Evolutionary conservation across 1,139 yeast genomes (phyloP).

Genomic region (Protomyces gravidus): DNA sequence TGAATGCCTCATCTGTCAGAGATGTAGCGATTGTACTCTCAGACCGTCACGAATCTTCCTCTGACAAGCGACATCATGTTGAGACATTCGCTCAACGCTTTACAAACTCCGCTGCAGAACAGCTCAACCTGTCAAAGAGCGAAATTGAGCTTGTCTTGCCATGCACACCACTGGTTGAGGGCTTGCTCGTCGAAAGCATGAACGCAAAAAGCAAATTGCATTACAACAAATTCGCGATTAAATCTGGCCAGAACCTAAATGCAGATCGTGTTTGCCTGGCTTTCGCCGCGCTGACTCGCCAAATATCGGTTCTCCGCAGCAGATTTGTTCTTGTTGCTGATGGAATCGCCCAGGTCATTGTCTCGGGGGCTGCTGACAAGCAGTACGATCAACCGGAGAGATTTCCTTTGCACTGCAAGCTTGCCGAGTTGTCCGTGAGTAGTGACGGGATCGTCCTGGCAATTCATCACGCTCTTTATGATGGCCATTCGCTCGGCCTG

Average conservation of each 20-base stretch:
- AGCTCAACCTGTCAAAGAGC: constrained; percentile 20
- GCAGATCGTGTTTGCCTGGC: constrained; percentile 13
- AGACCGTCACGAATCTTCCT: not conserved
- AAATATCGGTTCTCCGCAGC: constrained; percentile 31
- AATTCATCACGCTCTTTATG: constrained; percentile 35
- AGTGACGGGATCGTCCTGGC: constrained; percentile 12
- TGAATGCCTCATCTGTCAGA: constrained; percentile 21
- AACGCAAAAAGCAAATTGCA: constrained; percentile 17
- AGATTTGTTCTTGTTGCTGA: constrained; percentile 31
- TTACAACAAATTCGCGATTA: constrained; percentile 29
- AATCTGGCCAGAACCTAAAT: constrained; percentile 25
- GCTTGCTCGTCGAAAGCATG: constrained; percentile 33
- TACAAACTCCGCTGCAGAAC: not conserved
- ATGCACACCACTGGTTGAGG: constrained; percentile 36
- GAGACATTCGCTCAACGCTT: not conserved
- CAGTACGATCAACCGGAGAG: not conserved
- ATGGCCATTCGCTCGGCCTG: constrained; percentile 33
- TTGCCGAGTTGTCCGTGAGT: not conserved
- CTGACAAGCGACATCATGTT: not conserved
- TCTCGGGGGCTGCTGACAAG: not conserved
- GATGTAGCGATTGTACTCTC: not conserved
- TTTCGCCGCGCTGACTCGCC: constrained; percentile 26
- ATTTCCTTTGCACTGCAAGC: constrained; percentile 3
- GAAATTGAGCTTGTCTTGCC: constrained; percentile 34
- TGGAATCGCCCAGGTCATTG: constrained; percentile 34